phyloP scores from a whole-genome alignment of 2,329 filamentous ascomycete genomes.

The Xenoacremonium recifei region DNA sequence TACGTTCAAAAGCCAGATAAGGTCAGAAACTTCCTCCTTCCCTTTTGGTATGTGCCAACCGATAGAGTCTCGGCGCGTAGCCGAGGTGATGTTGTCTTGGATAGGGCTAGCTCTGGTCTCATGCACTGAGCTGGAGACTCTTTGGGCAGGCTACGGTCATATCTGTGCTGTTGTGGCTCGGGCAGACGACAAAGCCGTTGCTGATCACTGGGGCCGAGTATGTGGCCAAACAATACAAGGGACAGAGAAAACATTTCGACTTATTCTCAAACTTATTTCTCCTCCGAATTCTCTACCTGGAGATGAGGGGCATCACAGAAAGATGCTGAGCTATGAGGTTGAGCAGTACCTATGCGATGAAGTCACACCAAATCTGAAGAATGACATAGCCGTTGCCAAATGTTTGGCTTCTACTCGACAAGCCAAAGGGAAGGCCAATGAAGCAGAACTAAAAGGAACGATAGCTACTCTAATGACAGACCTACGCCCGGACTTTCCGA shows the following conservation, averaged over 20 bases:
- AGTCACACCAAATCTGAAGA: slow-evolving; percentile 48
- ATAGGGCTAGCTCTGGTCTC: slow-evolving; percentile 39
- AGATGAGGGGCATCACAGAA: slow-evolving; percentile 63
- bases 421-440: slow-evolving; percentile 16
- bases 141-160: slow-evolving; percentile 54
- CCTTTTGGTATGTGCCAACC: background rate
- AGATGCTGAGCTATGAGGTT: slow-evolving; percentile 65
- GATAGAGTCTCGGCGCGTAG: slow-evolving; percentile 26
- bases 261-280: slow-evolving; percentile 61
- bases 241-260: slow-evolving; percentile 27
- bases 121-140: slow-evolving; percentile 37
- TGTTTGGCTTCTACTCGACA: slow-evolving; percentile 46
- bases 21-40: too few species aligned
- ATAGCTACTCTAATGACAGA: slow-evolving; percentile 60
- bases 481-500: slow-evolving; percentile 49
- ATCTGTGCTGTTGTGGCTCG: slow-evolving; percentile 54
- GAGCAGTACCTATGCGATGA: slow-evolving; percentile 65
- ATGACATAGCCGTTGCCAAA: slow-evolving; percentile 45
- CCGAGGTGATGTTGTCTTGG: slow-evolving; percentile 38
- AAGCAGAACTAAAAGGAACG: slow-evolving; percentile 34
- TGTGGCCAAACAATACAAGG: slow-evolving; percentile 8
- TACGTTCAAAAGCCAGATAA: too few species aligned
- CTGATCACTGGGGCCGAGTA: slow-evolving; percentile 7
- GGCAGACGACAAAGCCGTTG: slow-evolving; percentile 22
- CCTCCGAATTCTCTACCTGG: slow-evolving; percentile 32